Percentiles rank a stretch among this genome's conserved stretches.
phyloP scores from a whole-genome alignment of 345 rosid species.

The Mangifera indica region DNA sequence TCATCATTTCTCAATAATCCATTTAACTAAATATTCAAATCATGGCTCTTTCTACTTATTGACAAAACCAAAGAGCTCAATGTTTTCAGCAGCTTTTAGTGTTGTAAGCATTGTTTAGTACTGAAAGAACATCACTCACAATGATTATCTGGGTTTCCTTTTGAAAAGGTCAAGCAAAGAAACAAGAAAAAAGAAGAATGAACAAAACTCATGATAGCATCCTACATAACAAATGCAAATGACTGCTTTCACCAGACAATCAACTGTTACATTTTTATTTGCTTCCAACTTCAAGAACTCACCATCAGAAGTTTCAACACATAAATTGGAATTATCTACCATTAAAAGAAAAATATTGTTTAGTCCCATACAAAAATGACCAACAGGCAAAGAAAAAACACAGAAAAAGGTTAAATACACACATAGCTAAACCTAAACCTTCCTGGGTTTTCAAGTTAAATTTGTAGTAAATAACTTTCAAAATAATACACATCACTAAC shows the following conservation, averaged over 20 bases:
- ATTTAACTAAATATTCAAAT: not conserved
- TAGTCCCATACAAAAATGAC: not conserved
- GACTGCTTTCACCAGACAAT: slow-evolving; percentile 8
- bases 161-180: not conserved
- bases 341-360: not conserved
- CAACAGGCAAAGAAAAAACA: not conserved
- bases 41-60: not conserved
- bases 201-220: not conserved
- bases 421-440: not conserved
- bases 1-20: not conserved
- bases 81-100: not conserved
- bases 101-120: not conserved
- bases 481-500: slow-evolving; percentile 15
- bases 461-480: not conserved
- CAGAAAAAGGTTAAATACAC: not conserved
- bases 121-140: not conserved
- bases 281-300: not conserved
- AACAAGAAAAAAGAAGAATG: not conserved
- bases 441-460: not conserved
- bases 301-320: slow-evolving; percentile 4
- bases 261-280: not conserved
- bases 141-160: too few relatives aligned
- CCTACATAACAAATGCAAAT: not conserved
- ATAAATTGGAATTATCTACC: not conserved
- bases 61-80: not conserved